Evolutionary conservation across 2,329 filamentous ascomycete species (phyloP).

Genomic region (Hypoxylon sp.): DNA sequence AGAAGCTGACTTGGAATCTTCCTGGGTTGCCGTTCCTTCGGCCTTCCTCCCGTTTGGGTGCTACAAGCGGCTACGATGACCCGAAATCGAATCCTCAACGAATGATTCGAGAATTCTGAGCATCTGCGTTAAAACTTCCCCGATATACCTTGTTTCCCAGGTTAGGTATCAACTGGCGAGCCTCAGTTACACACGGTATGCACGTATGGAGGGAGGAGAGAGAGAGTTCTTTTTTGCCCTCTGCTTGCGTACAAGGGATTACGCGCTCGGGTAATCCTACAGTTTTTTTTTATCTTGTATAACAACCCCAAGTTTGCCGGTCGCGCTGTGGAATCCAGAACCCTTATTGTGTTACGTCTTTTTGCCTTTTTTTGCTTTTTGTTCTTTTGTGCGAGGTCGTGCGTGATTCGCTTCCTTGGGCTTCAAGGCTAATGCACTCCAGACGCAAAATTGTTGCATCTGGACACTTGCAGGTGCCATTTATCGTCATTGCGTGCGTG

Average conservation of each 20-base stretch:
- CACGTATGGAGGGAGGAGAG: conserved; percentile 1
- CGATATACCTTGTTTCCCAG: conserved; percentile 28
- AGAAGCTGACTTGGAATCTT: conserved; percentile 15
- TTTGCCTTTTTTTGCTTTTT: conserved; percentile 25
- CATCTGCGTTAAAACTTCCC: conserved; percentile 26
- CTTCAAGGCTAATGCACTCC: conserved; percentile 42
- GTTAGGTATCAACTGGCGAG: conserved; percentile 41
- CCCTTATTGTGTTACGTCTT: conserved; percentile 23
- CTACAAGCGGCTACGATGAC: conserved; percentile 26
- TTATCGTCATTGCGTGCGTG: conserved; percentile 38
- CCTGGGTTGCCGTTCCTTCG: conserved; percentile 39
- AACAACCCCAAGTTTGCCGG: conserved; percentile 24
- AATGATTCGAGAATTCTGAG: conserved; percentile 35
- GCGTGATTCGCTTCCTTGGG: conserved; percentile 35
- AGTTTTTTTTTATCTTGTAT: conserved; percentile 24
- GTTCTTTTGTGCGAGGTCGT: conserved; percentile 20
- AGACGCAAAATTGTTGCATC: conserved; percentile 41
- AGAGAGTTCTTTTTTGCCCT: conserved; percentile 13
- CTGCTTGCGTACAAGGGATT: conserved; percentile 29
- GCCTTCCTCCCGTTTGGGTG: conserved; percentile 13
- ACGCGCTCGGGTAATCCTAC: conserved; percentile 37
- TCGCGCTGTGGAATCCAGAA: conserved; percentile 29
- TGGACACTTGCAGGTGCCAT: conserved; percentile 37
- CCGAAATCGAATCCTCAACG: conserved; percentile 33
- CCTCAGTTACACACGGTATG: conserved; percentile 24